Conservation (phyloP, 2,329 filamentous ascomycete species). For the Nectriaceae sp. region DNA sequence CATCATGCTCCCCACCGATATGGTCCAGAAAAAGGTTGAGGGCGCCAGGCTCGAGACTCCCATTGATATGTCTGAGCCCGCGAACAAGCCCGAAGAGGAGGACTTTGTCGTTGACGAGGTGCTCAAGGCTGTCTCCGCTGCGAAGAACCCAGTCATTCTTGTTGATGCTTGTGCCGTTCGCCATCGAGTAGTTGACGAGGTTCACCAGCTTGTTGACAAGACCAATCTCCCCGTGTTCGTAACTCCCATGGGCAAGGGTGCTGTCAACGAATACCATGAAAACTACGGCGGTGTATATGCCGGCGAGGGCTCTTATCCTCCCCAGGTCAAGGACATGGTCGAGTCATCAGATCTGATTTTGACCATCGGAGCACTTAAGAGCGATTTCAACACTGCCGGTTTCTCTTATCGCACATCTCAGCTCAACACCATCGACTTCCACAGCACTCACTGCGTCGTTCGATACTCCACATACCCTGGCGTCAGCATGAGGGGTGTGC, state of each 20-base stretch:
- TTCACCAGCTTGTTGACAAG: slow-evolving; percentile 71
- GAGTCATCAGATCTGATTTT: slow-evolving; percentile 73
- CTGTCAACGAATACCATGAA: slow-evolving; percentile 73
- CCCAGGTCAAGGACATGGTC: slow-evolving; percentile 62
- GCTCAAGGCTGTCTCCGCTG: slow-evolving; percentile 69
- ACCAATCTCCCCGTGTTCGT: slow-evolving; percentile 80
- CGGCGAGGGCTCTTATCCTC: slow-evolving; percentile 70
- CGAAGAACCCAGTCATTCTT: slow-evolving; percentile 75
- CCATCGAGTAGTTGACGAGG: slow-evolving; percentile 71
- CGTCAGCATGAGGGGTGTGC: slow-evolving; percentile 75
- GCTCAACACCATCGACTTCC: slow-evolving; percentile 78
- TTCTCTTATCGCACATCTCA: slow-evolving; percentile 80
- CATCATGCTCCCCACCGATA: slow-evolving; percentile 79
- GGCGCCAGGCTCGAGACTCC: slow-evolving; percentile 69
- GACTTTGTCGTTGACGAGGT: slow-evolving; percentile 82
- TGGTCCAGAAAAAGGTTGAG: slow-evolving; percentile 75
- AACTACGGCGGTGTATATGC: slow-evolving; percentile 85
- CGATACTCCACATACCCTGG: slow-evolving; percentile 78
- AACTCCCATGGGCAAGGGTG: slow-evolving; percentile 88
- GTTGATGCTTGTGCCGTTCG: slow-evolving; percentile 83
- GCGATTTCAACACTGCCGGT: slow-evolving; percentile 80
- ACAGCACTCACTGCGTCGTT: slow-evolving; percentile 72
- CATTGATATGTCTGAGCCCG: slow-evolving; percentile 65
- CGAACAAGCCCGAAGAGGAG: slow-evolving; percentile 71
- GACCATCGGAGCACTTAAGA: slow-evolving; percentile 69